phyloP scores from a whole-genome alignment of 805 yeast genomes.

The Candida arabinofermentans region DNA sequence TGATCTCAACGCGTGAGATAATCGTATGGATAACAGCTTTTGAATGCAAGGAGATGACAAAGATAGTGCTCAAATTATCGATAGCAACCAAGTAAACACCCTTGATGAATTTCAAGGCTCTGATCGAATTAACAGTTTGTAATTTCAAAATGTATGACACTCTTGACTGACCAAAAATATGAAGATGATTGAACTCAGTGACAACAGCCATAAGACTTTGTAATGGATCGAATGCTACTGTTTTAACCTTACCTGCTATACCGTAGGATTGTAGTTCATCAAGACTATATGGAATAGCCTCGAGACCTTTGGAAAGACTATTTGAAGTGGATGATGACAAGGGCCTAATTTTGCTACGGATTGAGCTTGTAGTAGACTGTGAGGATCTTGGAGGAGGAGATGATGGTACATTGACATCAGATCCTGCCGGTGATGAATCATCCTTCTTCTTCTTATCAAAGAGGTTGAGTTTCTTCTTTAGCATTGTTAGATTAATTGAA shows the following conservation, averaged over 20 bases:
- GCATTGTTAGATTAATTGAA: constrained; percentile 7
- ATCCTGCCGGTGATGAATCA: background rate
- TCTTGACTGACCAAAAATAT: constrained; percentile 79
- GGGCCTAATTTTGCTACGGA: constrained; percentile 12
- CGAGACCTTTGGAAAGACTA: constrained; percentile 30
- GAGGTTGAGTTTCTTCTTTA: constrained; percentile 16
- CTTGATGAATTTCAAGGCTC: constrained; percentile 61
- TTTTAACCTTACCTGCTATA: constrained; percentile 57
- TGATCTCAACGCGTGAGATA: constrained; percentile 61
- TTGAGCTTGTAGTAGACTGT: constrained; percentile 5
- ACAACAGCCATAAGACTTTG: constrained; percentile 83
- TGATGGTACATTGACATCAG: background rate
- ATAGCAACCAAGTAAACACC: constrained; percentile 78
- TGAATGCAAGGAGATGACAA: constrained; percentile 66
- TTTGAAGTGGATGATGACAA: constrained; percentile 10
- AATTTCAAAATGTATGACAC: constrained; percentile 66
- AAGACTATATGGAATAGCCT: constrained; percentile 24
- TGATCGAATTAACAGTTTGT: constrained; percentile 46
- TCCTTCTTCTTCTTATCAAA: constrained; percentile 12
- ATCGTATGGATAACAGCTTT: constrained; percentile 57
- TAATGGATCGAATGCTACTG: constrained; percentile 79
- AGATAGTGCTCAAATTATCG: constrained; percentile 55
- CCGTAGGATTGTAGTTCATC: constrained; percentile 46
- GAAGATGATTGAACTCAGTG: constrained; percentile 64
- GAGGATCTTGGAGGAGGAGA: constrained; percentile 3